These are phyloP conservation scores for Solanum sitiens DNA, from an alignment of 257 asterid species.

Conservation along the genomic window DNA sequence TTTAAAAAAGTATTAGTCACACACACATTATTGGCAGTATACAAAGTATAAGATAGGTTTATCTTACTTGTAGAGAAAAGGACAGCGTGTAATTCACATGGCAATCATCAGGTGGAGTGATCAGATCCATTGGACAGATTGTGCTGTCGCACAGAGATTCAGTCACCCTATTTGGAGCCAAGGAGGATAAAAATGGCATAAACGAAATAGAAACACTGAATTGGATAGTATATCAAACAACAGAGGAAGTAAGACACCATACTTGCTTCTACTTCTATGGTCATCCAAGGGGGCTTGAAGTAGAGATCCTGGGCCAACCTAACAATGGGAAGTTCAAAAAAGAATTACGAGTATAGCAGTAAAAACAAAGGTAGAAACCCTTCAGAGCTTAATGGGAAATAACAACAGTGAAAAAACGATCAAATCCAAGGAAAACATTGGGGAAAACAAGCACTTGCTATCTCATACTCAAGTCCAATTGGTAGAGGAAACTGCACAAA, in stretches of 20 bases:
- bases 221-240: background rate
- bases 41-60: constrained; percentile 1
- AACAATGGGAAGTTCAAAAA: constrained; percentile 6
- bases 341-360: constrained; percentile 1
- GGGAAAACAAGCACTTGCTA: background rate
- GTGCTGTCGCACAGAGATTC: constrained; percentile 77
- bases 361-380: background rate
- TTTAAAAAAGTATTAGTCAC: background rate
- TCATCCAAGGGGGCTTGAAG: constrained; percentile 94
- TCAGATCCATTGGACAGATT: constrained; percentile 78
- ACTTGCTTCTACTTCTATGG: constrained; percentile 66
- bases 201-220: background rate
- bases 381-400: background rate
- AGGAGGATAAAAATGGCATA: constrained; percentile 8
- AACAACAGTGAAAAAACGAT: background rate
- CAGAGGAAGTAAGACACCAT: constrained; percentile 14
- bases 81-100: constrained; percentile 89
- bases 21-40: background rate
- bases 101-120: constrained; percentile 94
- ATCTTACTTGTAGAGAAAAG: constrained; percentile 85
- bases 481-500: background rate
- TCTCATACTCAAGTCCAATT: background rate
- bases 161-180: constrained; percentile 50
- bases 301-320: constrained; percentile 94
- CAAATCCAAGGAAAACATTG: background rate